A percentile compares a stretch with the other conserved stretches of the same genome.
Conservation (phyloP, 306 rosid species). For the Coriaria nepalensis region DNA sequence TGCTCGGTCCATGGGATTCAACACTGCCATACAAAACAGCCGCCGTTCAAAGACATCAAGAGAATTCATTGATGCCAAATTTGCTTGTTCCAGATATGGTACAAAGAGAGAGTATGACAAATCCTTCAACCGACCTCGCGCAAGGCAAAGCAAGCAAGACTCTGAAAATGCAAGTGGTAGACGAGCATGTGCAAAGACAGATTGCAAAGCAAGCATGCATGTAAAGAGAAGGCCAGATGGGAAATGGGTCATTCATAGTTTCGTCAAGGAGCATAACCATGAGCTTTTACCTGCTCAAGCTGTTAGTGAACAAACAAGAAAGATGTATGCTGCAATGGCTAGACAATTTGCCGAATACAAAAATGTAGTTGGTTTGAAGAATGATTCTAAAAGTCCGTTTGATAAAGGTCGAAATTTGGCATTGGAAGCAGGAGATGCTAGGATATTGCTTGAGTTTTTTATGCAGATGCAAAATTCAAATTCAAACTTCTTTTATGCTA, state of each 20-base stretch:
- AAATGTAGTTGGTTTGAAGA: constrained; percentile 81
- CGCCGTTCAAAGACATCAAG: constrained; percentile 95
- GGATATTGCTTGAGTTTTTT: constrained; percentile 60
- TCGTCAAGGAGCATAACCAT: constrained; percentile 93
- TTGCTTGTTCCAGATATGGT: constrained; percentile 97
- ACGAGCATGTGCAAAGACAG: constrained; percentile 92
- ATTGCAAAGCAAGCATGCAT: constrained; percentile 98
- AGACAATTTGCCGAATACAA: constrained; percentile 95
- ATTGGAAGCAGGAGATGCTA: constrained; percentile 69
- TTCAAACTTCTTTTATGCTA: constrained; percentile 74
- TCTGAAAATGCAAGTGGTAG: constrained; percentile 82
- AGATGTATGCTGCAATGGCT: constrained; percentile 98
- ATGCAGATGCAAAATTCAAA: constrained; percentile 73
- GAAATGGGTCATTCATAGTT: constrained; percentile 93
- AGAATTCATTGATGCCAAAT: constrained; percentile 96
- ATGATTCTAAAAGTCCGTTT: constrained; percentile 59
- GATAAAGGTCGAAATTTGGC: constrained; percentile 78
- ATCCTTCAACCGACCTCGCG: constrained; percentile 67
- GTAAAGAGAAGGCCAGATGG: constrained; percentile 96
- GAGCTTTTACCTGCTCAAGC: constrained; percentile 99
- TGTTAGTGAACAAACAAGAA: constrained; percentile 94
- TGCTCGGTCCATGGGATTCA: constrained; percentile 96
- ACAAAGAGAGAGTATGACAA: constrained; percentile 94
- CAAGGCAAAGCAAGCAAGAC: constrained; percentile 87
- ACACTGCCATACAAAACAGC: constrained; percentile 94